A percentile compares a stretch with the other conserved stretches of the same genome.
Conservation (phyloP, 805 yeast species). For the Metschnikowia vanudenii region DNA sequence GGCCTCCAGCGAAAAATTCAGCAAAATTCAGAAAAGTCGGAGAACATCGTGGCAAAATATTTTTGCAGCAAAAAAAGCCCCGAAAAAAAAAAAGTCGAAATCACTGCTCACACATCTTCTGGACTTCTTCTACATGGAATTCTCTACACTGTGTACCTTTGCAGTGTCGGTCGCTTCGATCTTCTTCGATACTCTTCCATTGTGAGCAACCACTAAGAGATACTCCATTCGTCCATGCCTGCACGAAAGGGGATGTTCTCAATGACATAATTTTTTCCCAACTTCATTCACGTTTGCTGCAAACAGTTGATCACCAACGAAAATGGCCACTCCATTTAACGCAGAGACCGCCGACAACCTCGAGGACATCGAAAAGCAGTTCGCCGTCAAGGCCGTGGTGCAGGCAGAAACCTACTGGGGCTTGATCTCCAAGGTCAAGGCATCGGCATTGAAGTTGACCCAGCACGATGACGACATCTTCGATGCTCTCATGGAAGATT, state of each 20-base stretch:
- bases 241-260: constrained; percentile 5
- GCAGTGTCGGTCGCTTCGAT: too few species aligned
- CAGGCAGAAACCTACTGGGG: constrained; percentile 96
- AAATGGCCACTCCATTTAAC: constrained; percentile 50
- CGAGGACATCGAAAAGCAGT: constrained; percentile 95
- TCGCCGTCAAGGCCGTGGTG: constrained; percentile 94
- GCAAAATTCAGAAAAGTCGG: too few species aligned
- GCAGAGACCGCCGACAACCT: constrained; percentile 93
- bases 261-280: neutral
- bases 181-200: constrained; percentile 4
- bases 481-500: constrained; percentile 56
- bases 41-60: too few species aligned
- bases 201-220: neutral
- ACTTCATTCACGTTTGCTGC: neutral
- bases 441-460: constrained; percentile 74
- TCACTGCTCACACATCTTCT: too few species aligned
- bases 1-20: too few species aligned
- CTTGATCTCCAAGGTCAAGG: constrained; percentile 68
- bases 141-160: too few species aligned
- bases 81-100: too few species aligned
- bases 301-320: neutral
- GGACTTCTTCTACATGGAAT: too few species aligned
- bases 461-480: constrained; percentile 70
- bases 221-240: neutral
- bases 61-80: too few species aligned